Percentiles rank a stretch among this genome's conserved stretches.
Conservation (phyloP, 1,139 yeast species). For the Kodamaea plutei region DNA sequence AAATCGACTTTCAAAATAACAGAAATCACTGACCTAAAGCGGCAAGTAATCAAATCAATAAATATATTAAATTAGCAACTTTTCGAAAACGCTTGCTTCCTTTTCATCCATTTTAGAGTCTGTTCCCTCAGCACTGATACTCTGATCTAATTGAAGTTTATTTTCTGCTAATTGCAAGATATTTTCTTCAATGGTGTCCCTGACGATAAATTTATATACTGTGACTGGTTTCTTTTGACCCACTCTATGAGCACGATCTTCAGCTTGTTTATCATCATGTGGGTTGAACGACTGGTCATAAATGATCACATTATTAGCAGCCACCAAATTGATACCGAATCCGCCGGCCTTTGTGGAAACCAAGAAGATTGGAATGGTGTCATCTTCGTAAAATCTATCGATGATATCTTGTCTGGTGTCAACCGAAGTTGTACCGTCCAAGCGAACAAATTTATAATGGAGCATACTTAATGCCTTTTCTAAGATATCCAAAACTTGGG, state of each 20-base stretch:
- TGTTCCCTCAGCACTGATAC: constrained; percentile 50
- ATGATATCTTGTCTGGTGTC: constrained; percentile 90
- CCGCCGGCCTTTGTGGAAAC: constrained; percentile 97
- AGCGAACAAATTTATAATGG: constrained; percentile 69
- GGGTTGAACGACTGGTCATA: constrained; percentile 96
- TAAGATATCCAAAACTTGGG: constrained; percentile 84
- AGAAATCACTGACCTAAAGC: too few species aligned
- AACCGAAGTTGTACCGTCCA: constrained; percentile 93
- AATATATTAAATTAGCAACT: too few species aligned
- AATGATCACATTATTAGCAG: constrained; percentile 89
- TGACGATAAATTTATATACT: constrained; percentile 72
- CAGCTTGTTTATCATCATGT: constrained; percentile 98
- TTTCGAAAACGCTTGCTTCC: constrained; percentile 51
- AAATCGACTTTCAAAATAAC: too few species aligned
- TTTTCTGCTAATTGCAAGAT: constrained; percentile 84
- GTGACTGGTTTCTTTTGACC: constrained; percentile 89
- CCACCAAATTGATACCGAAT: constrained; percentile 92
- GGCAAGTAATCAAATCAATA: too few species aligned
- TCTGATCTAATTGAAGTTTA: constrained; percentile 79
- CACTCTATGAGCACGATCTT: constrained; percentile 96
- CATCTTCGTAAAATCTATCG: constrained; percentile 82
- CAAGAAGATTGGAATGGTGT: constrained; percentile 77
- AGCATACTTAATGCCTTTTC: constrained; percentile 69
- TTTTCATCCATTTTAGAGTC: constrained; percentile 50
- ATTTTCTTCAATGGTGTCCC: constrained; percentile 81